phyloP scores from a whole-genome alignment of 164 flowering plant species.

The Annona cherimola region DNA sequence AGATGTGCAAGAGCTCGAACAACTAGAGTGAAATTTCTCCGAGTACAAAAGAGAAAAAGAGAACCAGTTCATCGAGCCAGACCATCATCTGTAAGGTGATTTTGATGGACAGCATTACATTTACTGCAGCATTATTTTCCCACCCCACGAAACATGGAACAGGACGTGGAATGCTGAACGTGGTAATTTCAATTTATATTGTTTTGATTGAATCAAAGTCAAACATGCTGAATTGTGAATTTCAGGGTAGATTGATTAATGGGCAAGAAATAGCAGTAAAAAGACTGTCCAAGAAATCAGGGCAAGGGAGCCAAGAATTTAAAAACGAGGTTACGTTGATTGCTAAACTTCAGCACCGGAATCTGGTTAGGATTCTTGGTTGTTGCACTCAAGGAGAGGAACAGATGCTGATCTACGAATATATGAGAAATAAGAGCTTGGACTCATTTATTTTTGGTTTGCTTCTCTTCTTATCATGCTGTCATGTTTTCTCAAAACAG shows the following conservation, averaged over 20 bases:
- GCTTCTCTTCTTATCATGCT: neutral
- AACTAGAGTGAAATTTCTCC: neutral
- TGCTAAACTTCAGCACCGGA: slow-evolving; percentile 11
- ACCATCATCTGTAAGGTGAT: neutral
- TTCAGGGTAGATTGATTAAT: slow-evolving; percentile 6
- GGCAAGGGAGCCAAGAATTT: slow-evolving; percentile 32
- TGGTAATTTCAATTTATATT: too few species aligned
- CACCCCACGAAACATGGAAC: neutral
- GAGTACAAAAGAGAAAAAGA: too few species aligned
- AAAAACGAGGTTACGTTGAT: slow-evolving; percentile 28
- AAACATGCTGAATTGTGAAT: too few species aligned
- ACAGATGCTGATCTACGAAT: slow-evolving; percentile 14
- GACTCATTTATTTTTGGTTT: slow-evolving; percentile 3
- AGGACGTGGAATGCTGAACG: too few species aligned
- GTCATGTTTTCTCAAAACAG: slow-evolving; percentile 33
- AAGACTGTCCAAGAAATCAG: slow-evolving; percentile 9
- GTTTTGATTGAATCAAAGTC: too few species aligned
- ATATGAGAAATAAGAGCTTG: slow-evolving; percentile 22
- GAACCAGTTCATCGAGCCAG: neutral
- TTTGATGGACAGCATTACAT: neutral
- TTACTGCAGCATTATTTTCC: neutral
- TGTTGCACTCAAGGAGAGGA: slow-evolving; percentile 7
- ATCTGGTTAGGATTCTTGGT: slow-evolving; percentile 11
- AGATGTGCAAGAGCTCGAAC: neutral
- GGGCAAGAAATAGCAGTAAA: slow-evolving; percentile 13